Evolutionary conservation across 495 filamentous ascomycete species (phyloP), one percentile per base, ranked within the genome.

Genomic region (Hypoxylon intermedium): DNA sequence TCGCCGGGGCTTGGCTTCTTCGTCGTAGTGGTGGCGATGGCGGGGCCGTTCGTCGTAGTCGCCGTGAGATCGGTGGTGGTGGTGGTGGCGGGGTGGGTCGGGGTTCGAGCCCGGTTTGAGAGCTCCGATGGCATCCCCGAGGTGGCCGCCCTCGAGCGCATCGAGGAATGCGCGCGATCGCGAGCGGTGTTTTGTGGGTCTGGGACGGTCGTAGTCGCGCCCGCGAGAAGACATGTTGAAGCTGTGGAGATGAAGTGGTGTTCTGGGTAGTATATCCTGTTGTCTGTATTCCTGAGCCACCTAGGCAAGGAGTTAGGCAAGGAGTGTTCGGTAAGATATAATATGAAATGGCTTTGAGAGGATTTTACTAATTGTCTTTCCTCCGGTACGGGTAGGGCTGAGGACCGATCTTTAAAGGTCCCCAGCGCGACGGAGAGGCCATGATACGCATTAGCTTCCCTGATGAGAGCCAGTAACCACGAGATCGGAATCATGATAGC

Each of bases 81-180:
- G 26, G 16, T 15, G 38, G 30, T 13, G 13, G 38, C 46, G 26
- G 16, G 13, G 38, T 20, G 43, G 21, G 18, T 9, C 24, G 0
- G 55, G 36, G 13, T 19, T 36, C 12, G 55, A 52, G 0, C 20
- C 13, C 2, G 57, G 40, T 9, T 58, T 58, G 2, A 50, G 36
- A 6, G 33, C 37, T n/a, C 45, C 42, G 15, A 52, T 7, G 3
- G 56, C 46, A 0, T 52, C 56, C 37, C 37, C 20, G 18, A 51
- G 9, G 9, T 41, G 46, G 12, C 56, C 47, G 28, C 47, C 18
- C 1, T 44, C 56, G 19, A 59, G 47, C 1, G 56, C 56, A 15
- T 53, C 56, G 5, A 52, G 28, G 15, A 59, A 52, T 9, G 38
- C 46, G 28, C 42, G 38, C 2, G 56, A 24, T 18, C 38, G 37